Percentiles rank a stretch among this genome's conserved stretches.
Conservation (phyloP, 2,329 filamentous ascomycete species). For the Fusarium mundagurra region DNA sequence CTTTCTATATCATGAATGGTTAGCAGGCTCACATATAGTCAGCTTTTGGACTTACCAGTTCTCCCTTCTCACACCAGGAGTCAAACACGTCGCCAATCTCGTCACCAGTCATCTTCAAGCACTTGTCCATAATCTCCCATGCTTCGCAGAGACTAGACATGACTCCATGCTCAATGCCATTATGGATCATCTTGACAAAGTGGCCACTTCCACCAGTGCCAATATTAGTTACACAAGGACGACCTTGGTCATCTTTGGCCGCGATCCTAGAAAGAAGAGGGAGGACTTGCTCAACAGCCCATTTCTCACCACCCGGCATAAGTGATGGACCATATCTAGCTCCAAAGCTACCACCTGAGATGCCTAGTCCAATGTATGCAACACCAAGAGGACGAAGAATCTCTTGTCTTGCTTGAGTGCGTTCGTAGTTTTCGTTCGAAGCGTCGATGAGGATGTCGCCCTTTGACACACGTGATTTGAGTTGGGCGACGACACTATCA, state of each 20-base stretch:
- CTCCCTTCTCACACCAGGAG: slow-evolving; percentile 68
- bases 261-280: slow-evolving; percentile 70
- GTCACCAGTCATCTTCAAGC: slow-evolving; percentile 67
- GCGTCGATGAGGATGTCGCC: slow-evolving; percentile 76
- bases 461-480: slow-evolving; percentile 57
- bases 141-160: slow-evolving; percentile 71
- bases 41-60: slow-evolving; percentile 50
- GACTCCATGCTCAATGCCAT: slow-evolving; percentile 79
- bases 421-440: slow-evolving; percentile 73
- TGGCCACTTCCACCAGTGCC: slow-evolving; percentile 73
- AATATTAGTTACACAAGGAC: slow-evolving; percentile 68
- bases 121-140: slow-evolving; percentile 69
- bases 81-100: slow-evolving; percentile 69
- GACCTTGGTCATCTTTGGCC: slow-evolving; percentile 66
- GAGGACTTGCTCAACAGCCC: slow-evolving; percentile 66
- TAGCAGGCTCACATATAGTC: neutral
- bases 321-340: slow-evolving; percentile 73
- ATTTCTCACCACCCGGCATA: slow-evolving; percentile 69
- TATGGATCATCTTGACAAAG: slow-evolving; percentile 81
- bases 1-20: slow-evolving; percentile 21
- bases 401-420: slow-evolving; percentile 70
- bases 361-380: slow-evolving; percentile 74
- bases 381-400: slow-evolving; percentile 66
- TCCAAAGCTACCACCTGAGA: slow-evolving; percentile 75
- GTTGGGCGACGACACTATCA: slow-evolving; percentile 8